Percentiles rank a stretch among this genome's conserved stretches.
Evolutionary conservation across 1,284 basidiomycete genomes (phyloP).

Genomic region (Gomphus bonarii): DNA sequence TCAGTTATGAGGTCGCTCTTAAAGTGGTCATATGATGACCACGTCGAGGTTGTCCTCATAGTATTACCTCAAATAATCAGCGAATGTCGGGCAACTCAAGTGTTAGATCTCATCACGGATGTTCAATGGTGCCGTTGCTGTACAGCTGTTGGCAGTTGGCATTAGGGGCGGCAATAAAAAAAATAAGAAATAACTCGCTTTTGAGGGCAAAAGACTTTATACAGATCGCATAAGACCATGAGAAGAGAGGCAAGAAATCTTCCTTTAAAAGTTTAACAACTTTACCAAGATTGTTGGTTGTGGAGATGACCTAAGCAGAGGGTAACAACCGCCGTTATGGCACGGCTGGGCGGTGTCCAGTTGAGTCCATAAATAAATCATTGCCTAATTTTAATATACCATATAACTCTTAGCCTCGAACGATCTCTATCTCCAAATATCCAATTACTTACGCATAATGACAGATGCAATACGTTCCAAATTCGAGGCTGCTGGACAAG

Average conservation of each 20-base stretch:
- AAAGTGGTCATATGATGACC: too few relatives aligned
- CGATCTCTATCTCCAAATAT: background rate
- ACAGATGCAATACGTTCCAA: slow-evolving; percentile 25
- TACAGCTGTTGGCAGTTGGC: too few relatives aligned
- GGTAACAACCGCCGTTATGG: background rate
- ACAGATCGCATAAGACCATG: background rate
- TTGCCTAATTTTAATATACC: background rate
- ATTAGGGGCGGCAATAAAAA: too few relatives aligned
- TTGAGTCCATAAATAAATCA: background rate
- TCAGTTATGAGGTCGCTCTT: too few relatives aligned
- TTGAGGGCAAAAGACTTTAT: background rate
- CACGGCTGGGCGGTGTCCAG: too few relatives aligned
- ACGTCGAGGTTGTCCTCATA: too few relatives aligned
- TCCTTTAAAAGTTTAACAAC: background rate
- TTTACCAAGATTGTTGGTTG: background rate
- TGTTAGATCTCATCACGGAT: too few relatives aligned
- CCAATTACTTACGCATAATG: background rate
- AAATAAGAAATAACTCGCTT: too few relatives aligned
- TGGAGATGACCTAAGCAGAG: background rate
- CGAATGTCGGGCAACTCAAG: too few relatives aligned
- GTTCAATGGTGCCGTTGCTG: too few relatives aligned
- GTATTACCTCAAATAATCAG: too few relatives aligned
- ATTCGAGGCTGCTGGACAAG: slow-evolving; percentile 78
- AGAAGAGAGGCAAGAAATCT: background rate
- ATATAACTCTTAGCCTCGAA: background rate